Conservation (phyloP, 2,329 filamentous ascomycete species). For the Chaetomium globosum region DNA sequence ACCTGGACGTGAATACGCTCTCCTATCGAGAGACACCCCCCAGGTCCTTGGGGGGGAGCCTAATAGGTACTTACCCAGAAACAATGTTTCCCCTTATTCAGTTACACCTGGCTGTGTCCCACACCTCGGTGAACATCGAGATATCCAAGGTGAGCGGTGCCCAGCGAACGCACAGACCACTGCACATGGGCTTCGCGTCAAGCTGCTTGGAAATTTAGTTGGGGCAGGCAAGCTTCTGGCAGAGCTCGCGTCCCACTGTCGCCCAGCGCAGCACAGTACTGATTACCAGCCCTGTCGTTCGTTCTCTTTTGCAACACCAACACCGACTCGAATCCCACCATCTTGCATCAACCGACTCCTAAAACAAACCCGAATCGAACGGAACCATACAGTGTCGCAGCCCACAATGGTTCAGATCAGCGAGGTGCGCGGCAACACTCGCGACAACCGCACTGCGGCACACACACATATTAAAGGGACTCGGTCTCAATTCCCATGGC, state of each 20-base stretch:
- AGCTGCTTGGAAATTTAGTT: background rate
- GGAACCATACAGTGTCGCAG: constrained; percentile 22
- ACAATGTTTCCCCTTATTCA: background rate
- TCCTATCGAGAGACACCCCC: no score
- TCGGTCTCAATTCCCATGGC: constrained; percentile 85
- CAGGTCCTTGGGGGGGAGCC: no score
- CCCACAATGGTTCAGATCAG: constrained; percentile 79
- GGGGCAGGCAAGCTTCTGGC: background rate
- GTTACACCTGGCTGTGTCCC: background rate
- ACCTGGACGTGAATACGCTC: background rate
- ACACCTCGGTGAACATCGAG: background rate
- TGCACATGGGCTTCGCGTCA: background rate
- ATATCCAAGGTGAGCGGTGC: background rate
- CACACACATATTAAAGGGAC: constrained; percentile 98
- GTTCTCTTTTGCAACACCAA: background rate
- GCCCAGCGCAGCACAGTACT: background rate
- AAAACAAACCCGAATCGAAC: constrained; percentile 12
- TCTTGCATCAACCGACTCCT: background rate
- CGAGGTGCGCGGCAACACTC: constrained; percentile 90
- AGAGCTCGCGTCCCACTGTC: constrained; percentile 4
- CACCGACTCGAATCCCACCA: constrained; percentile 8
- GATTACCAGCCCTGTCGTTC: background rate
- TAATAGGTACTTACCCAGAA: no score
- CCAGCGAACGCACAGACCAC: background rate
- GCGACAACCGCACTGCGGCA: constrained; percentile 93